Evolutionary conservation across 805 yeast species (phyloP).

Genomic region (Cyberlindnera lachancei): DNA sequence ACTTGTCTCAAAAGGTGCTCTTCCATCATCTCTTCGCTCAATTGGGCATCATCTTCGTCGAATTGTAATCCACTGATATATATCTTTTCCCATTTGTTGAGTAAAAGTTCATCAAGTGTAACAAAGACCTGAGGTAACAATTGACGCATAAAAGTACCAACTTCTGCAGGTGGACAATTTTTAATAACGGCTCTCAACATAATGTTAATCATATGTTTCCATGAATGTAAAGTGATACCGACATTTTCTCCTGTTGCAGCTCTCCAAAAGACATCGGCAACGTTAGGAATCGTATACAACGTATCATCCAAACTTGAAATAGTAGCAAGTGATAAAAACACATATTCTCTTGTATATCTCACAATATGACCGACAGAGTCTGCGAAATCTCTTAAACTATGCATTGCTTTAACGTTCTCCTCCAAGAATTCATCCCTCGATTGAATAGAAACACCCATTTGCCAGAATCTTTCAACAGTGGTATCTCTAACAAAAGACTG

Average conservation of each 20-base stretch:
- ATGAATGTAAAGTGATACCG: conserved; percentile 89
- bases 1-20: conserved; percentile 90
- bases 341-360: conserved; percentile 93
- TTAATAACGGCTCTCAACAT: conserved; percentile 81
- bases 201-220: conserved; percentile 94
- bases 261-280: conserved; percentile 70
- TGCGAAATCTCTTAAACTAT: conserved; percentile 91
- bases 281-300: conserved; percentile 75
- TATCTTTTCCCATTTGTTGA: conserved; percentile 68
- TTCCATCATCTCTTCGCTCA: conserved; percentile 97
- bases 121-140: conserved; percentile 70
- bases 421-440: conserved; percentile 90
- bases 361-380: conserved; percentile 96
- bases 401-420: conserved; percentile 90
- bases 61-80: conserved; percentile 34
- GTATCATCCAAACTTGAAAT: conserved; percentile 87
- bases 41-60: conserved; percentile 57
- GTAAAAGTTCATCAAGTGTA: conserved; percentile 67
- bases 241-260: conserved; percentile 68
- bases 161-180: conserved; percentile 73
- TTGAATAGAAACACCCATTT: conserved; percentile 92
- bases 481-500: conserved; percentile 87
- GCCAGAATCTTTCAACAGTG: conserved; percentile 95
- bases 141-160: conserved; percentile 63
- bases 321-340: conserved; percentile 82